Evolutionary conservation across 1,284 basidiomycete species (phyloP).

Genomic region (Dichomitus squalens): DNA sequence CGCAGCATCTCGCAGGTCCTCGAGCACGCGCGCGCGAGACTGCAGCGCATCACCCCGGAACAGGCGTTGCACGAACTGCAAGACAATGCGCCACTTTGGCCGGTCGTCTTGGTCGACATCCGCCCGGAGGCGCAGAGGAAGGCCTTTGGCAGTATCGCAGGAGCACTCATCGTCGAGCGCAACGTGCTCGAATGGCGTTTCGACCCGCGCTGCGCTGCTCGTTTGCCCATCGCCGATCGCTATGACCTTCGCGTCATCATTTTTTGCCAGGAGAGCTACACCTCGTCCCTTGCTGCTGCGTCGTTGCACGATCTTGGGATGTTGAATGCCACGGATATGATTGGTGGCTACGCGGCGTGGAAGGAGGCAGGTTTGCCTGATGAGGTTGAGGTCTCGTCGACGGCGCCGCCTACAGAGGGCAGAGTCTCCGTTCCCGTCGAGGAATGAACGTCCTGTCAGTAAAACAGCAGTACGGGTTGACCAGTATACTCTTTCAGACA

Average conservation of each 20-base stretch:
- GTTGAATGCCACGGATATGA: slow-evolving; percentile 71
- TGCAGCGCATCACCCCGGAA: slow-evolving; percentile 62
- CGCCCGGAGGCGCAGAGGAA: slow-evolving; percentile 60
- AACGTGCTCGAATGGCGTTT: slow-evolving; percentile 76
- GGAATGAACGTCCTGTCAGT: neutral
- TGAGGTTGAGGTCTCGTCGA: slow-evolving; percentile 27
- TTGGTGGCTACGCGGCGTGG: slow-evolving; percentile 75
- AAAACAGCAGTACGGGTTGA: too few relatives aligned
- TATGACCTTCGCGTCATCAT: slow-evolving; percentile 73
- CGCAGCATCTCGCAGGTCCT: slow-evolving; percentile 57
- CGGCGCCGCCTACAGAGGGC: slow-evolving; percentile 18
- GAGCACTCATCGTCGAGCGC: slow-evolving; percentile 67
- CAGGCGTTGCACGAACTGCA: slow-evolving; percentile 62
- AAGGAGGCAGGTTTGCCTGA: slow-evolving; percentile 61
- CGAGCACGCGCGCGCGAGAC: slow-evolving; percentile 53
- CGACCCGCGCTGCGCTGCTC: slow-evolving; percentile 58
- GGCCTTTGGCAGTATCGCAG: slow-evolving; percentile 56
- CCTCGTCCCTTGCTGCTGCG: slow-evolving; percentile 70
- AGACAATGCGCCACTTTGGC: slow-evolving; percentile 52
- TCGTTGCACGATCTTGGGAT: slow-evolving; percentile 68
- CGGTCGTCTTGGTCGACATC: slow-evolving; percentile 76
- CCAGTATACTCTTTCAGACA: too few relatives aligned
- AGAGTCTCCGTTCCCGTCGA: slow-evolving; percentile 10
- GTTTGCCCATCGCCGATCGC: slow-evolving; percentile 63
- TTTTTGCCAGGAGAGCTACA: slow-evolving; percentile 70